Evolutionary conservation across 2,329 filamentous ascomycete species (phyloP), one percentile per base, ranked within the genome.

Genomic region (Penicillium sp.): DNA sequence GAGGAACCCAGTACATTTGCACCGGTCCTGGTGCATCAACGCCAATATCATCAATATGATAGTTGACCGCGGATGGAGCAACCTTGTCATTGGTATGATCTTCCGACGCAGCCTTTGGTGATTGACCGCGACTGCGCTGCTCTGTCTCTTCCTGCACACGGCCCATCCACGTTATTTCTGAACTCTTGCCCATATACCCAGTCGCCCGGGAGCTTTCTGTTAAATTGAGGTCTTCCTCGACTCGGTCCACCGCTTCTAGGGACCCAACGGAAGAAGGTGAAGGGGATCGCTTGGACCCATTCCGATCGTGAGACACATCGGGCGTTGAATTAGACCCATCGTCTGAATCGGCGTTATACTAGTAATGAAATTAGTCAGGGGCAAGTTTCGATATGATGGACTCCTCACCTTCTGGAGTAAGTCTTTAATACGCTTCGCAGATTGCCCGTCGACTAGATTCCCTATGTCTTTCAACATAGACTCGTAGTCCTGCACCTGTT

Each of bases 31-130:
- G 60, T 8, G 69, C 65, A 16, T 60, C 64, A n/a, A 72, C 69
- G 21, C 68, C 61, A 15, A 72, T 53, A 56, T 75, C 72, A 54
- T 74, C 72, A 13, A 72, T 56, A 53, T 73, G 69, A 55, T 69
- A 71, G 47, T 59, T 72, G 12, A 63, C 2, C 7, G 31, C n/a
- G 12, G 50, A 44, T 15, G 47, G 44, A 13, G 37, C 4, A 1
- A 47, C 6, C 27, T 34, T 32, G 18, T 32, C 34, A 3, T 10
- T 31, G 12, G 27, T 15, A 13, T 45, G 7, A 10, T 41, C 12
- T 31, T 38, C 27, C 6, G 27, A 31, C 3, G n/a, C 35, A 7
- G 6, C 16, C 16, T 45, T 51, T 39, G n/a, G 23, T 27, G 23
- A 6, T n/a, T 23, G 21, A 6, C 32, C 29, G n/a, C 44, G 31